A percentile compares a stretch with the other conserved stretches of the same genome.
phyloP scores from a whole-genome alignment of 768 basidiomycete species.

The Tricholoma furcatifolium region DNA sequence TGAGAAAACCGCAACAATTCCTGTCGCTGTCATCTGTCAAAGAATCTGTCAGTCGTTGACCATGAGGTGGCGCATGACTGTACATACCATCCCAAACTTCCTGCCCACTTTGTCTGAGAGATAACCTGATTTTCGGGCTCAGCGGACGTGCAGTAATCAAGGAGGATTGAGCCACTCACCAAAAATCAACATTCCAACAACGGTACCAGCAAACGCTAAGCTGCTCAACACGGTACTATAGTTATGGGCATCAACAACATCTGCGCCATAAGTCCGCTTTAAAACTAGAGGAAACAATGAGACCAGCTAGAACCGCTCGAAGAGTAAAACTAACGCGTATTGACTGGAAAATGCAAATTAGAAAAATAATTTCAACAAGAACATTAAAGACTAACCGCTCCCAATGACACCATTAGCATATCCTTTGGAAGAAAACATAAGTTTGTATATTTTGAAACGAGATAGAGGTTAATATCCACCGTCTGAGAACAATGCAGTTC shows the following conservation, averaged over 20 bases:
- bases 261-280: slow-evolving; percentile 64
- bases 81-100: slow-evolving; percentile 79
- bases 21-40: slow-evolving; percentile 73
- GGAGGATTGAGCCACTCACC: slow-evolving; percentile 32
- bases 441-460: neutral
- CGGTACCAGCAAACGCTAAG: slow-evolving; percentile 79
- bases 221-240: slow-evolving; percentile 66
- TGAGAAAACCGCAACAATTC: slow-evolving; percentile 83
- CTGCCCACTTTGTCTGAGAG: slow-evolving; percentile 84
- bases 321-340: slow-evolving; percentile 51
- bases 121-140: slow-evolving; percentile 39
- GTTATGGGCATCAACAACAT: slow-evolving; percentile 46
- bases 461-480: slow-evolving; percentile 37
- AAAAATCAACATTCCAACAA: slow-evolving; percentile 84
- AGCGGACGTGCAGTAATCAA: neutral
- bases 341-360: slow-evolving; percentile 42
- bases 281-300: slow-evolving; percentile 47
- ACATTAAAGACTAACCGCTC: slow-evolving; percentile 47
- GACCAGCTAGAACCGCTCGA: neutral
- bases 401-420: slow-evolving; percentile 84
- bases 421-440: slow-evolving; percentile 37
- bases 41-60: slow-evolving; percentile 8
- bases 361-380: neutral
- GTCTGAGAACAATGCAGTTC: slow-evolving; percentile 86
- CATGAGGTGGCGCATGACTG: slow-evolving; percentile 12